Percentiles rank a stretch among this genome's conserved stretches.
Conservation (phyloP, 2,329 filamentous ascomycete genomes). For the Aspergillus pseudoviridinutans region DNA sequence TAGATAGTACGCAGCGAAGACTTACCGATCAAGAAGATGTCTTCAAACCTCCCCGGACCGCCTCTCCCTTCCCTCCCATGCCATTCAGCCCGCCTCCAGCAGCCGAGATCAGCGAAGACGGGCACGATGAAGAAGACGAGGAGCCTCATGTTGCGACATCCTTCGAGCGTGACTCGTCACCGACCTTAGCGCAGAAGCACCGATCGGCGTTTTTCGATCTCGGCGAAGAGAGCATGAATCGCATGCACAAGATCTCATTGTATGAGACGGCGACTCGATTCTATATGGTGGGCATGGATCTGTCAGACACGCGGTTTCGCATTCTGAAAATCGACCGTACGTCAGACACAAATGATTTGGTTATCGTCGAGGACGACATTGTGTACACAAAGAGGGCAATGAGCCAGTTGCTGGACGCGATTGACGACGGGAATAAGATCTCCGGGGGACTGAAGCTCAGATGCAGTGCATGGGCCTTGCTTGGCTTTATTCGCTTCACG, state of each 20-base stretch:
- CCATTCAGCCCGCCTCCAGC: conserved; percentile 31
- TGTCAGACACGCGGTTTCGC: conserved; percentile 81
- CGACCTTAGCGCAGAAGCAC: conserved; percentile 36
- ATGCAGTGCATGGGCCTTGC: conserved; percentile 85
- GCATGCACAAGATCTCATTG: conserved; percentile 95
- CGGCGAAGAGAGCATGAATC: conserved; percentile 47
- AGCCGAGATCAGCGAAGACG: conserved; percentile 28
- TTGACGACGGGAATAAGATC: conserved; percentile 89
- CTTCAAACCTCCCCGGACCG: conserved; percentile 13
- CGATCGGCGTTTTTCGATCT: conserved; percentile 32
- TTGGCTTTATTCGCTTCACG: conserved; percentile 95
- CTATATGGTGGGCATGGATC: conserved; percentile 90
- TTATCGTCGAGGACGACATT: conserved; percentile 88
- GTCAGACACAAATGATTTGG: conserved; percentile 71
- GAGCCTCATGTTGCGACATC: conserved; percentile 43
- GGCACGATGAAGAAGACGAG: conserved; percentile 40
- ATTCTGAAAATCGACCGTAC: conserved; percentile 95
- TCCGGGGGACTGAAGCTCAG: conserved; percentile 86
- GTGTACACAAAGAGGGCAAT: conserved; percentile 91
- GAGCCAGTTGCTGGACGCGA: conserved; percentile 85
- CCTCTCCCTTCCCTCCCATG: conserved; percentile 24
- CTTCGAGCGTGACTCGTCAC: conserved; percentile 41
- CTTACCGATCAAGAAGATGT: conserved; percentile 15
- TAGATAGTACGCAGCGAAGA: conserved; percentile 7
- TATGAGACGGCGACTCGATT: conserved; percentile 93